Conservation (phyloP, 1,284 basidiomycete species). For the Wallemia mellicola region DNA sequence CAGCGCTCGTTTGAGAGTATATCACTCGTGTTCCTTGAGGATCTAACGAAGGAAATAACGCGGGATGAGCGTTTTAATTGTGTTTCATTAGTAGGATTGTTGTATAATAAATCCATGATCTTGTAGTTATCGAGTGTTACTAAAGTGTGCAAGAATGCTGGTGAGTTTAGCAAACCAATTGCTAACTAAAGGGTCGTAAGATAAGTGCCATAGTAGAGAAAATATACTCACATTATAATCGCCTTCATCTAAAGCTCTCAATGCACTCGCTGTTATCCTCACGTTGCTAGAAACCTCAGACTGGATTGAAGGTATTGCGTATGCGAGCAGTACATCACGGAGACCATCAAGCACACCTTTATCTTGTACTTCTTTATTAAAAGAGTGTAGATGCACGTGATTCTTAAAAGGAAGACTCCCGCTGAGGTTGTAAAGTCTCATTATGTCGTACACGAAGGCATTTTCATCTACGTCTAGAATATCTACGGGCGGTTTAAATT, state of each 20-base stretch:
- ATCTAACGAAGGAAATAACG: neutral
- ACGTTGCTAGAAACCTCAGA: neutral
- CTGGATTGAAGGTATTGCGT: neutral
- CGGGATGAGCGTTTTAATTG: neutral
- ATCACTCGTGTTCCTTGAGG: neutral
- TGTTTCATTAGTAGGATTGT: neutral
- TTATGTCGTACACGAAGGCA: neutral
- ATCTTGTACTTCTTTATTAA: neutral
- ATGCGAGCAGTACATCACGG: neutral
- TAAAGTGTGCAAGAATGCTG: neutral
- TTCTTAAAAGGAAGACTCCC: neutral
- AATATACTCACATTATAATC: neutral
- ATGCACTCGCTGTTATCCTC: neutral
- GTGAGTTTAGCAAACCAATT: neutral
- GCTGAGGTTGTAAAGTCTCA: neutral
- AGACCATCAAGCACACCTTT: neutral
- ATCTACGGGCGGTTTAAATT: neutral
- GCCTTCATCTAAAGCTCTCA: neutral
- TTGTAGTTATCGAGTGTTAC: neutral
- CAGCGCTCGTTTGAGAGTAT: neutral
- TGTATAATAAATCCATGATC: neutral
- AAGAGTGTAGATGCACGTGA: neutral
- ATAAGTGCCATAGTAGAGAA: neutral
- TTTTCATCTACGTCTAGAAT: neutral
- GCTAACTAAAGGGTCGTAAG: neutral